Evolutionary conservation across 1,284 basidiomycete species (phyloP), one percentile per base, ranked within the genome.

Genomic region (Sanghuangporus weigelae): DNA sequence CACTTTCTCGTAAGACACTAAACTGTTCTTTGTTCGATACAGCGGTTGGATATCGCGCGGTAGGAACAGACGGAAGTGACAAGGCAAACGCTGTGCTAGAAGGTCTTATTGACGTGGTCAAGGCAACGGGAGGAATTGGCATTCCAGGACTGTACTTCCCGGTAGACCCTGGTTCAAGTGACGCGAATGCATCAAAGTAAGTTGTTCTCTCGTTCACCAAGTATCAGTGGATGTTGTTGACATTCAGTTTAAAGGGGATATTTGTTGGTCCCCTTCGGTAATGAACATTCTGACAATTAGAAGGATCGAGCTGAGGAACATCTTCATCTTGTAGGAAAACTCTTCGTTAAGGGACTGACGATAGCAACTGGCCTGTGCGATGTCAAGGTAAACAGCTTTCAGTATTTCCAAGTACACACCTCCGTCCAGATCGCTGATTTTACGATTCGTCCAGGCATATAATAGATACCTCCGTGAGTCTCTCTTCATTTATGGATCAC

Each of bases 281-380:
- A 65, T 70, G 63, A 49, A 12, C 12, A n/a, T 8, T n/a, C 3
- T 12, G 5, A 38, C n/a, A 12, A 23, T 16, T 54, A 12, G 19
- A 19, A 40, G 35, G 12, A 38, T 7, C 11, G 36, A 21, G 3
- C 56, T 57, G 12, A 44, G 31, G 44, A 16, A 46, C 5, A 2
- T 46, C 16, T 46, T 19, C n/a, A 14, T 46, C 26, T 26, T 14
- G 7, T 40, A 77, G 78, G 79, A 23, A 79, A 79, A 68, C 69
- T 83, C 10, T 84, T 84, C 68, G 79, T 82, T 72, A 84, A 83
- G 67, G 82, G 81, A 0, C 69, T 83, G 14, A 74, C 74, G 5
- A 62, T 84, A 35, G 81, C 79, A n/a, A 82, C 80, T 14, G 81
- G 81, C 0, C 80, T 82, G 69, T 82, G 81, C 70, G 82, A 82